Conservation (phyloP, 306 rosid species). For the Erythrophleum fordii region DNA sequence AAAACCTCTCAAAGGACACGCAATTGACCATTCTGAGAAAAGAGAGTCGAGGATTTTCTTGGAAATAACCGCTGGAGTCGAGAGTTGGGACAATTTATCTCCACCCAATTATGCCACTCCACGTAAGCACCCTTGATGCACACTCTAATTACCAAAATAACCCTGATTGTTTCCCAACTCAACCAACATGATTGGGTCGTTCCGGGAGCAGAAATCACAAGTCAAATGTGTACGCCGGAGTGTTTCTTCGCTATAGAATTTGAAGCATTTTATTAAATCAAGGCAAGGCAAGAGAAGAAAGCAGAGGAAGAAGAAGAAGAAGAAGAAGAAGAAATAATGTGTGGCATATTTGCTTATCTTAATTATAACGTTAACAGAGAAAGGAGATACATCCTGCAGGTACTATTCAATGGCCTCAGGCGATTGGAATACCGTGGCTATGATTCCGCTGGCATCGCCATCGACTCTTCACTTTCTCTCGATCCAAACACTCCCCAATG, state of each 20-base stretch:
- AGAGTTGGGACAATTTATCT: background rate
- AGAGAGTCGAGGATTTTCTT: no score
- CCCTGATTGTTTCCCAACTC: conserved; percentile 1
- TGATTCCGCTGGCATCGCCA: conserved; percentile 93
- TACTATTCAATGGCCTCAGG: conserved; percentile 85
- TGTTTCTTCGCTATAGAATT: background rate
- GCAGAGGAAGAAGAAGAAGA: background rate
- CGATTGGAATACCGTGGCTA: conserved; percentile 94
- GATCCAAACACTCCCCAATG: conserved; percentile 37
- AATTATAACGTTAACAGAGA: conserved; percentile 84
- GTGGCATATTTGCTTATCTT: conserved; percentile 98
- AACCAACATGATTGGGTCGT: background rate
- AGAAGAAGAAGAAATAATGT: conserved; percentile 53
- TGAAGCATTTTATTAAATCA: background rate
- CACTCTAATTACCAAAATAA: background rate
- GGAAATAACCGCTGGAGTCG: no score
- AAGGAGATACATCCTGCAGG: conserved; percentile 85
- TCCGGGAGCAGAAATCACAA: background rate
- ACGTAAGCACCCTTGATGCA: conserved; percentile 32
- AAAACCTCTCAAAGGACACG: no score
- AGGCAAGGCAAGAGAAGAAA: background rate
- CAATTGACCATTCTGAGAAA: no score
- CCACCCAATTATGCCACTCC: conserved; percentile 30
- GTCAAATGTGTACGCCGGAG: background rate
- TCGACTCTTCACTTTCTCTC: conserved; percentile 56